These are phyloP conservation scores for Corymbia citriodora DNA, from an alignment of 441 rosid genomes.

Conservation along the genomic window DNA sequence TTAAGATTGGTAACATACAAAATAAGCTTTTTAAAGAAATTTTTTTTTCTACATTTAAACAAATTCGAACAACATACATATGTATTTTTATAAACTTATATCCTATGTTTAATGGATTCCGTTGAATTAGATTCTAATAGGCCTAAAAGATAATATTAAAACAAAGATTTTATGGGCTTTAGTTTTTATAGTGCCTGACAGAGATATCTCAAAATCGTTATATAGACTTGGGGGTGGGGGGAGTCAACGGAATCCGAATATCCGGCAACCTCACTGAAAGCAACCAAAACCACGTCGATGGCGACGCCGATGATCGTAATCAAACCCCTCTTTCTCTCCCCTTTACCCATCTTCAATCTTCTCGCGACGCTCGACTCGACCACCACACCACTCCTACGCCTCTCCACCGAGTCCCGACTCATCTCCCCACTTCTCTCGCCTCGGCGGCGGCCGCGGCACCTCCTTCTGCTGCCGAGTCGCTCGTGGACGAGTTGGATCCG, in stretches of 20 bases:
- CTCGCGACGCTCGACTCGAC: background rate
- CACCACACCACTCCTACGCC: background rate
- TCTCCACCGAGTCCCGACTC: background rate
- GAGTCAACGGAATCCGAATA: background rate
- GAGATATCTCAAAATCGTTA: background rate
- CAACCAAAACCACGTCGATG: background rate
- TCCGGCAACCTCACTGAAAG: background rate
- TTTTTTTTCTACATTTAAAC: background rate
- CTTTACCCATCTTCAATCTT: background rate
- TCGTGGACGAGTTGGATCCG: constrained; percentile 51
- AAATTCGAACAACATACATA: background rate
- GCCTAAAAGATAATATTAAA: background rate
- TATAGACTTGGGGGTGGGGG: too few relatives aligned
- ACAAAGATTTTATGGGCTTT: background rate
- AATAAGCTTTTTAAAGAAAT: background rate
- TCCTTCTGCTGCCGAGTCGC: background rate
- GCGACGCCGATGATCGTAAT: background rate
- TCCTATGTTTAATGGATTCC: background rate
- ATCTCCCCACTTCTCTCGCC: background rate
- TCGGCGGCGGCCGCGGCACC: background rate
- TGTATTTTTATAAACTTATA: rapidly evolving
- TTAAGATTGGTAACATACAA: background rate
- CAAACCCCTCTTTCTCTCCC: background rate
- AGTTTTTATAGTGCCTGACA: background rate
- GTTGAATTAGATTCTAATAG: background rate